These are phyloP conservation scores for Alectoria sarmentosa DNA, from an alignment of 495 filamentous ascomycete species.

Conservation along the genomic window DNA sequence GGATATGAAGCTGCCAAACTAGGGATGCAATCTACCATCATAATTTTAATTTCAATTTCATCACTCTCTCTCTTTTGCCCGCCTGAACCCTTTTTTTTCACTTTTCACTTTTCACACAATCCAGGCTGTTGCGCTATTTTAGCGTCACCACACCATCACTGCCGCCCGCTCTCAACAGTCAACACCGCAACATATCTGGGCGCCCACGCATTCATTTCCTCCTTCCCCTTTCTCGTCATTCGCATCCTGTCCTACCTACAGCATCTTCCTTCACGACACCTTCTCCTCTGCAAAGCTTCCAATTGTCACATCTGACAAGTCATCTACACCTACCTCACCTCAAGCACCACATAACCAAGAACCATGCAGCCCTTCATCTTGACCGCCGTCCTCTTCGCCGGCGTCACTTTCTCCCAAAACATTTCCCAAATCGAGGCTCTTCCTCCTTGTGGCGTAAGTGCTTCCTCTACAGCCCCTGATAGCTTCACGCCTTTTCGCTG, in stretches of 20 bases:
- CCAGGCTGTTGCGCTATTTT: background rate
- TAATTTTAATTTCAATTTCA: background rate
- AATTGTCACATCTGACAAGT: background rate
- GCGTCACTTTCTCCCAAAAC: slow-evolving; percentile 21
- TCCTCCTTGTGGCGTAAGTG: slow-evolving; percentile 26
- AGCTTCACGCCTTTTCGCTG: background rate
- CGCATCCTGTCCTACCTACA: background rate
- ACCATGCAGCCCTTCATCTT: slow-evolving; percentile 22
- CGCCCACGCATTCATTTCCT: too few relatives aligned
- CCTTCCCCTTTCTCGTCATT: background rate
- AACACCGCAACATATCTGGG: background rate
- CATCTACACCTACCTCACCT: background rate
- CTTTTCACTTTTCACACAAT: too few relatives aligned
- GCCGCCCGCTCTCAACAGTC: background rate
- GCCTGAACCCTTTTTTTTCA: too few relatives aligned
- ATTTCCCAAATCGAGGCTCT: slow-evolving; percentile 20
- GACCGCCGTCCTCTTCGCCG: slow-evolving; percentile 22
- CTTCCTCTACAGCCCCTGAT: background rate
- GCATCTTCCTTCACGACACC: background rate
- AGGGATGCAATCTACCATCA: background rate
- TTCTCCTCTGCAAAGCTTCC: slow-evolving; percentile 1
- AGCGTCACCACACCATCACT: background rate
- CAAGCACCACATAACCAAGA: background rate
- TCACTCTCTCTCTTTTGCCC: slow-evolving; percentile 1
- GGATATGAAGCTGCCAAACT: slow-evolving; percentile 1